Base-by-base conservation (phyloP, 1,139 yeast species). In the Yamadazyma dendronema region DNA sequence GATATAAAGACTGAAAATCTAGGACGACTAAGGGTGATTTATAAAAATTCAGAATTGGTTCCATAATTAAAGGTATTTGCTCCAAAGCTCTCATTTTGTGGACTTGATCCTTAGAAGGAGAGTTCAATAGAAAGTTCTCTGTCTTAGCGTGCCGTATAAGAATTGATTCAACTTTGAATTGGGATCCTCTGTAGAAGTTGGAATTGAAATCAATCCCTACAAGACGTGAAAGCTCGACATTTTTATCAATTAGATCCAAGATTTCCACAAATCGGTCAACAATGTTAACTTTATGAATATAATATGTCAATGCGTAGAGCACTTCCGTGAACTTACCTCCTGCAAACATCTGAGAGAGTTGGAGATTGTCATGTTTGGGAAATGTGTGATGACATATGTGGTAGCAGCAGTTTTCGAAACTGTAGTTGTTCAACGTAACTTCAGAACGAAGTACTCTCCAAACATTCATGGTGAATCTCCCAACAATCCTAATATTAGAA, bases 1-100 rank as follows among this genome's bases (percentile, higher is more conserved):
- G 98, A 53, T 92, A 92, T 38, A 92, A 69, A 0, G 97, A 88
- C 52, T 92, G 97, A 53, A 92, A 92, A 57, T 92, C 98, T 21
- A 92, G 62, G 0, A 92, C 97, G 10, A 90, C 74, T 34, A 92
- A 67, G 0, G 98, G 98, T 34, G 94, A 84, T 42, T 87, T 88
- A 58, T 89, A 92, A 49, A 83, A 86, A 29, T 79, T 79, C 4
- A 96, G 79, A 29, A 78, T 78, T 0, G 98, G 98, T 54, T 92
- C 98, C 89, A 92, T 79, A 3, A 92, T 87, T 39, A 92, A 65
- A 0, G 98, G 96, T 7, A 92, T 78, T 46, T 89, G 84, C 51
- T 89, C 96, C 32, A 92, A 63, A 0, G 97, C 85, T 49, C 82
- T 81, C 72, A 90, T 96, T 37, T 81, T 76, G 50, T 85, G 86